phyloP scores from a whole-genome alignment of 495 filamentous ascomycete species.

The Daldinia grandis region DNA sequence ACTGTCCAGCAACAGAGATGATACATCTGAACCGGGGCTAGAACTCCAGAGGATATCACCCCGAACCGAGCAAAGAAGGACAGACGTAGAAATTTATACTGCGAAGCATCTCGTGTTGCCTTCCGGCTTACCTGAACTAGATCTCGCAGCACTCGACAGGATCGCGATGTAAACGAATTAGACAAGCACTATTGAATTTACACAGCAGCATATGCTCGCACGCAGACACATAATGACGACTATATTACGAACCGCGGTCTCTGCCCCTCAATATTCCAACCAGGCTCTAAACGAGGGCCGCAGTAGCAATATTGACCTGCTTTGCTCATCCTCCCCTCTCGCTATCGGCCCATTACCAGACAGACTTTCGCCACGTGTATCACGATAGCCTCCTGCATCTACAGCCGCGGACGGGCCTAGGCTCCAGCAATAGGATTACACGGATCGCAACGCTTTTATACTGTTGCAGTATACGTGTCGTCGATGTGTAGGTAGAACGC shows the following conservation, averaged over 20 bases:
- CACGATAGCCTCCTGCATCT: slow-evolving; percentile 1
- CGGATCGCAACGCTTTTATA: not conserved
- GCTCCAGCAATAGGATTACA: not conserved
- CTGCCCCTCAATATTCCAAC: not conserved
- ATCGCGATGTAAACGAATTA: not conserved
- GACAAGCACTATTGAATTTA: not conserved
- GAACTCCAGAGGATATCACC: slow-evolving; percentile 22
- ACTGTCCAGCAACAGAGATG: slow-evolving; percentile 7
- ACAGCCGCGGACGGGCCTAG: not conserved
- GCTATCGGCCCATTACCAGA: not conserved
- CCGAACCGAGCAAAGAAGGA: slow-evolving; percentile 1
- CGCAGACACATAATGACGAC: slow-evolving; percentile 7
- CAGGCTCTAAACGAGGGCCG: not conserved
- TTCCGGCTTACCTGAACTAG: not conserved
- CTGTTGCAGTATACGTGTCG: slow-evolving; percentile 11
- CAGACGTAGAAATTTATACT: slow-evolving; percentile 1
- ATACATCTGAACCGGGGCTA: slow-evolving; percentile 13
- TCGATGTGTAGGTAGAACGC: not conserved
- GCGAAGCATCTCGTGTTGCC: not conserved
- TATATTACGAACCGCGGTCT: slow-evolving; percentile 3
- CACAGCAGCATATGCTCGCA: slow-evolving; percentile 20
- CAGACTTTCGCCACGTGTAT: not conserved
- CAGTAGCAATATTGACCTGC: not conserved
- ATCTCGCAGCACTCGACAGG: slow-evolving; percentile 1
- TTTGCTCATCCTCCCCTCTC: not conserved